These are phyloP conservation scores for Fonsecaea pedrosoi DNA, from an alignment of 2,329 filamentous ascomycete genomes.

Conservation along the genomic window DNA sequence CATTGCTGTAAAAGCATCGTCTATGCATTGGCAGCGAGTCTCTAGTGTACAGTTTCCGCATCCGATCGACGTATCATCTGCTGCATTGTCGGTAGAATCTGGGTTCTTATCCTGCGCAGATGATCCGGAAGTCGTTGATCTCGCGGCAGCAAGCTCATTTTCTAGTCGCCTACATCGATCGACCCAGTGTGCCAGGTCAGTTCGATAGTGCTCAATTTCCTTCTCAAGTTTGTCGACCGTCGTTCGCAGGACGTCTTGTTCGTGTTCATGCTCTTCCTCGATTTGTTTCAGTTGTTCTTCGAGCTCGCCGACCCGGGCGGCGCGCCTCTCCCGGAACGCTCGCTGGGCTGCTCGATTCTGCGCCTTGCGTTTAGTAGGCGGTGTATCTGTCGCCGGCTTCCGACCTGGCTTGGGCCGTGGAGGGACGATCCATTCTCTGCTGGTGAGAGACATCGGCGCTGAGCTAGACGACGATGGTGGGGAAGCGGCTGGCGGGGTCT, in stretches of 20 bases:
- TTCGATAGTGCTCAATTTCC: constrained; percentile 70
- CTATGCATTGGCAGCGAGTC: constrained; percentile 67
- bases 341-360: constrained; percentile 93
- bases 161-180: constrained; percentile 68
- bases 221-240: constrained; percentile 64
- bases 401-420: constrained; percentile 87
- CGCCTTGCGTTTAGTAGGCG: constrained; percentile 89
- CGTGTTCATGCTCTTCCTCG: constrained; percentile 55
- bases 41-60: constrained; percentile 71
- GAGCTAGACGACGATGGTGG: constrained; percentile 47
- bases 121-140: constrained; percentile 48
- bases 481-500: constrained; percentile 40
- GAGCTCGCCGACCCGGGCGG: constrained; percentile 77
- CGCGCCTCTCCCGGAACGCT: constrained; percentile 85
- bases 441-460: constrained; percentile 66
- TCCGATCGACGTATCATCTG: constrained; percentile 56
- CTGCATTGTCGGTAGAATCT: constrained; percentile 37
- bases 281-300: constrained; percentile 59
- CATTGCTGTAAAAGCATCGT: constrained; percentile 59
- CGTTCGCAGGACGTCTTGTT: constrained; percentile 60
- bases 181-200: constrained; percentile 55
- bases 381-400: constrained; percentile 92
- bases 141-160: constrained; percentile 58
- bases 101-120: constrained; percentile 51
- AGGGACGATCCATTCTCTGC: constrained; percentile 84